A percentile compares a stretch with the other conserved stretches of the same genome.
phyloP scores from a whole-genome alignment of 73 alveolate species.

The Tetrahymena thermophila region DNA sequence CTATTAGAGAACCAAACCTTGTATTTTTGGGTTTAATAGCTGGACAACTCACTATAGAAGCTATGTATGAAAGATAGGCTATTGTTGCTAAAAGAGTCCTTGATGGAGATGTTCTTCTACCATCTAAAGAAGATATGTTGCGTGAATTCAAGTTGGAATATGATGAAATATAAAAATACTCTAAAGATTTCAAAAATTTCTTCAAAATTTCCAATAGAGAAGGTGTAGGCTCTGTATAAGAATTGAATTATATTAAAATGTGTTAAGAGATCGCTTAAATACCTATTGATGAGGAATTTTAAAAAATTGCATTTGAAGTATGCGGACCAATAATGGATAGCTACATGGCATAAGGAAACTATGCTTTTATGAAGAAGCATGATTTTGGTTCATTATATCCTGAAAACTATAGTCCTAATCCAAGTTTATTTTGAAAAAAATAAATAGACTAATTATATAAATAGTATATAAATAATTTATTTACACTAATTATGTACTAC shows the following conservation, averaged over 20 bases:
- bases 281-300: neutral
- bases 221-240: neutral
- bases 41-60: neutral
- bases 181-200: neutral
- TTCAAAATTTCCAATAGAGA: neutral
- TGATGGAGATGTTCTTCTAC: neutral
- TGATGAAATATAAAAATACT: neutral
- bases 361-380: neutral
- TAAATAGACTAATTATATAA: neutral
- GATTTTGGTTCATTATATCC: neutral
- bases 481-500: too few species aligned
- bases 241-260: neutral
- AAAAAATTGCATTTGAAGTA: neutral
- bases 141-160: neutral
- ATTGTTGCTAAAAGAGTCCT: neutral
- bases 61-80: neutral
- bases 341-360: neutral
- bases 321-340: neutral
- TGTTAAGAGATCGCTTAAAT: neutral
- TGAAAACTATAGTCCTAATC: neutral
- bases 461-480: too few species aligned
- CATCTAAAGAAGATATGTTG: neutral
- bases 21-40: neutral
- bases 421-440: neutral
- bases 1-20: neutral